Percentiles rank a stretch among this genome's conserved stretches.
phyloP scores from a whole-genome alignment of 2,329 filamentous ascomycete species.

The Calonectria honghensis region DNA sequence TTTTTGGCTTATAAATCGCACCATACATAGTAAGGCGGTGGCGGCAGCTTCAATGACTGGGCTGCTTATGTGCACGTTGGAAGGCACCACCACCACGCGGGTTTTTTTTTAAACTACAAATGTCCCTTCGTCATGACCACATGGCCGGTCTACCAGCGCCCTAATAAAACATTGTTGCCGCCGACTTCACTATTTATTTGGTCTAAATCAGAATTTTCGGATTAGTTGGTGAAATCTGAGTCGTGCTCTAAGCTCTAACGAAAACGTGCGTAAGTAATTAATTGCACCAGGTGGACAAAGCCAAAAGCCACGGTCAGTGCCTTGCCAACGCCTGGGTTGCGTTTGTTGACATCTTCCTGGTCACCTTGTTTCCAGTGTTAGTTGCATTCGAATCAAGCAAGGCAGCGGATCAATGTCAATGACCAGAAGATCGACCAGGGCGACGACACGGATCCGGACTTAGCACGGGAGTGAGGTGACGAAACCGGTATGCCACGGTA shows the following conservation, averaged over 20 bases:
- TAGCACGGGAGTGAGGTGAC: slow-evolving; percentile 16
- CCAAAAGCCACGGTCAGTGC: background rate
- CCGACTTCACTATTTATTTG: slow-evolving; percentile 43
- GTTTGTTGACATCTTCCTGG: background rate
- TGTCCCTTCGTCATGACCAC: slow-evolving; percentile 45
- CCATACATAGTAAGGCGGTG: slow-evolving; percentile 45
- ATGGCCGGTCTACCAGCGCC: slow-evolving; percentile 46
- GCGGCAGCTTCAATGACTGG: slow-evolving; percentile 46
- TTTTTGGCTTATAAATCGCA: slow-evolving; percentile 58
- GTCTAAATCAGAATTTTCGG: slow-evolving; percentile 32
- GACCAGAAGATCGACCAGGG: background rate
- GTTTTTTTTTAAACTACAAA: slow-evolving; percentile 37
- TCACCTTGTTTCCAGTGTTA: background rate
- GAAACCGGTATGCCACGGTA: slow-evolving; percentile 20
- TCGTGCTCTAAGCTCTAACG: background rate
- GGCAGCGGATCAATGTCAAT: slow-evolving; percentile 12
- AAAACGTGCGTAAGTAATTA: background rate
- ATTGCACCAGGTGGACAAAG: background rate
- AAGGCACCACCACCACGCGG: slow-evolving; percentile 45
- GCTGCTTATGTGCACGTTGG: slow-evolving; percentile 40
- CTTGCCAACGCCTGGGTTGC: background rate
- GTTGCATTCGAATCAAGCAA: background rate
- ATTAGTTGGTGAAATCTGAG: slow-evolving; percentile 26
- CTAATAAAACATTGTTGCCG: slow-evolving; percentile 38
- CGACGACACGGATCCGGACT: background rate